Conservation (phyloP, 257 asterid genomes). For the Solanum paucissectum region DNA sequence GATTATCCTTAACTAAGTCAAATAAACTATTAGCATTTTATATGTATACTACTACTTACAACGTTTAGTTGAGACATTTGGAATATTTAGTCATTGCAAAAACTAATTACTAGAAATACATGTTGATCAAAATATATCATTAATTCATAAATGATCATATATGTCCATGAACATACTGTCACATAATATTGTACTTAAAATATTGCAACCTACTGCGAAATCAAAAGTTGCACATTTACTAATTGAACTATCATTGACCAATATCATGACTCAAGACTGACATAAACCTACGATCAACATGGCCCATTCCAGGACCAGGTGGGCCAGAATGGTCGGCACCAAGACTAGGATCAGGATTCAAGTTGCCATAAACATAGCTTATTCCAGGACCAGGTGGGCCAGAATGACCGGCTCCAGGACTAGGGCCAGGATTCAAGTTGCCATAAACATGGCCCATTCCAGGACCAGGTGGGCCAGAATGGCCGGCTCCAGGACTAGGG, state of each 20-base stretch:
- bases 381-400: background rate
- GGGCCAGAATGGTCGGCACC: too few species aligned
- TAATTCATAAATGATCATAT: background rate
- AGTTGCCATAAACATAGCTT: background rate
- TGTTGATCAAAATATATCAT: background rate
- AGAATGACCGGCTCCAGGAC: background rate
- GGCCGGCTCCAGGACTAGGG: background rate
- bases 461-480: background rate
- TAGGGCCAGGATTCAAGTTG: background rate
- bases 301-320: background rate
- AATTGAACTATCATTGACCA: background rate
- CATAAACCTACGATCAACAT: background rate
- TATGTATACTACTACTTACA: background rate
- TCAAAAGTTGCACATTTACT: background rate
- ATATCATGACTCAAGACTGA: conserved; percentile 1
- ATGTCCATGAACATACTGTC: background rate
- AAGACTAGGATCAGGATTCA: background rate
- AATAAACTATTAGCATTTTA: background rate
- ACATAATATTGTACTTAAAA: background rate
- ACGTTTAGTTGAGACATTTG: background rate
- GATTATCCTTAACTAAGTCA: background rate
- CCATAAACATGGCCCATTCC: background rate
- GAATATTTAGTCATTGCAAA: background rate
- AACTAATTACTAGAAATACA: background rate
- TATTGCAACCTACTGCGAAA: background rate